Evolutionary conservation across 345 rosid species (phyloP).

Genomic region (Clausena lansium): DNA sequence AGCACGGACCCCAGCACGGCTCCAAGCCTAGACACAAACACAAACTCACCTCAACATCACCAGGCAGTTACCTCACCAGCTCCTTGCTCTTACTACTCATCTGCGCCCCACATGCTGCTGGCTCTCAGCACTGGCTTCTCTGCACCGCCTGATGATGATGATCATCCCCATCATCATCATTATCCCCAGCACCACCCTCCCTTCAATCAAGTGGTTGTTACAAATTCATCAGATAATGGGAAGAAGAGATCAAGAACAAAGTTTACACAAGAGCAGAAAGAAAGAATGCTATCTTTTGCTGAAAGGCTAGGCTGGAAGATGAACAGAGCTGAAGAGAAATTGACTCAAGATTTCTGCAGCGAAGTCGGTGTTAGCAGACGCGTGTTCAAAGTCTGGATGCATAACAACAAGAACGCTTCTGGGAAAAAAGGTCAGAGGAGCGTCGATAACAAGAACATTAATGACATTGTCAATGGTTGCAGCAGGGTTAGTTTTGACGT

Average conservation of each 20-base stretch:
- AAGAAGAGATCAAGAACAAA: conserved; percentile 65
- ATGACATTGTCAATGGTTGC: conserved; percentile 4
- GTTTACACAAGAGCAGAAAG: conserved; percentile 67
- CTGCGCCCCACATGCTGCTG: conserved; percentile 58
- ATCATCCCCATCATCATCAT: conserved; percentile 16
- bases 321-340: conserved; percentile 49
- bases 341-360: conserved; percentile 49
- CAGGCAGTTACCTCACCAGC: conserved; percentile 49
- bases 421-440: conserved; percentile 30
- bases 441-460: background rate
- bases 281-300: conserved; percentile 64
- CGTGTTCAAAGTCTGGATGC: conserved; percentile 88
- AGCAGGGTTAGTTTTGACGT: conserved; percentile 5
- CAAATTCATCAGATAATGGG: conserved; percentile 17
- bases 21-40: conserved; percentile 32
- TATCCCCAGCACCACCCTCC: background rate
- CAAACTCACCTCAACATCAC: conserved; percentile 34
- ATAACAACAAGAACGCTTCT: conserved; percentile 60
- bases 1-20: conserved; percentile 33
- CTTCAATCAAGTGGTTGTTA: conserved; percentile 16
- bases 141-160: conserved; percentile 34
- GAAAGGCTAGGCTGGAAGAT: conserved; percentile 75
- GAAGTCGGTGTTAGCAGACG: conserved; percentile 62
- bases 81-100: conserved; percentile 60
- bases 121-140: conserved; percentile 47